Conservation (phyloP, 164 flowering plant genomes). For the Umbellularia californica region DNA sequence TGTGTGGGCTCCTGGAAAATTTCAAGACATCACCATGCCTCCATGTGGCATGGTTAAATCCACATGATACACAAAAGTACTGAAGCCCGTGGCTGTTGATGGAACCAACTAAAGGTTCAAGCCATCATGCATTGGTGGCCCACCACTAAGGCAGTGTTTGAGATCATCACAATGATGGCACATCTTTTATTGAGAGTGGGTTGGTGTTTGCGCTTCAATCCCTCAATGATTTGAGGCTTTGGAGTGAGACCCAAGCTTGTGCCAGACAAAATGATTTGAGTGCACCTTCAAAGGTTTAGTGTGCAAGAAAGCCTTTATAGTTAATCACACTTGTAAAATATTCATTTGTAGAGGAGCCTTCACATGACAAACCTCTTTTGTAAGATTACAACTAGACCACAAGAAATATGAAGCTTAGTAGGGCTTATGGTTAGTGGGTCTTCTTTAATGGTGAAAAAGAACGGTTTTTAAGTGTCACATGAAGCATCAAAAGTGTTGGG, state of each 20-base stretch:
- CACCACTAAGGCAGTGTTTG: conserved; percentile 31
- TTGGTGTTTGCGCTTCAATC: conserved; percentile 17
- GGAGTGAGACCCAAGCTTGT: conserved; percentile 8
- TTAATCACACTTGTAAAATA: background rate
- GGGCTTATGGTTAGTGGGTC: background rate
- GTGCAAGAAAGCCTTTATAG: background rate
- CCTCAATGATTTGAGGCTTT: conserved; percentile 13
- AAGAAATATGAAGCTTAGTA: background rate
- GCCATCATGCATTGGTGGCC: conserved; percentile 8
- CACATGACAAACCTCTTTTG: too few species aligned
- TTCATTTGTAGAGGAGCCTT: background rate
- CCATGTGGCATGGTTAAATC: conserved; percentile 8
- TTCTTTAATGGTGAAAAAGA: background rate
- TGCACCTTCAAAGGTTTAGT: conserved; percentile 6
- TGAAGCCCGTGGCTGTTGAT: background rate
- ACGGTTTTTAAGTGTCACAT: background rate
- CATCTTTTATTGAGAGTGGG: conserved; percentile 23
- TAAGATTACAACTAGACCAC: background rate
- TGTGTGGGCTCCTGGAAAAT: background rate
- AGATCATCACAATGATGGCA: conserved; percentile 11
- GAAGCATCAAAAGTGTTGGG: background rate
- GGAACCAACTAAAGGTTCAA: background rate
- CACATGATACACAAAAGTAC: background rate
- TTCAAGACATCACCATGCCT: background rate
- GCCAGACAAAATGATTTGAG: conserved; percentile 40